Conservation (phyloP, 2,329 filamentous ascomycete species). For the Trichothecium roseum region DNA sequence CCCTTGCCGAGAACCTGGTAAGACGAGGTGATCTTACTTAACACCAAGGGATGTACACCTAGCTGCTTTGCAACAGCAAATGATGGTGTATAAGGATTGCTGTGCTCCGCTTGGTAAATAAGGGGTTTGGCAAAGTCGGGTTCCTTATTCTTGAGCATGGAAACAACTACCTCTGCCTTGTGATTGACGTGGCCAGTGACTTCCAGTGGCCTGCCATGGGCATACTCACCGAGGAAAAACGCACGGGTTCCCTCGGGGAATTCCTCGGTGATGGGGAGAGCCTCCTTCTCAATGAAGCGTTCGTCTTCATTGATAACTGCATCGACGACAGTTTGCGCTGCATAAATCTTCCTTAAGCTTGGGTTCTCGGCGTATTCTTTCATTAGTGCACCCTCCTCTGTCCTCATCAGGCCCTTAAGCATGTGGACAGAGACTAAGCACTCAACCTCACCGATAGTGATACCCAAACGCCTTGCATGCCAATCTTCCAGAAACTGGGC, state of each 20-base stretch:
- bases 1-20: slow-evolving; percentile 74
- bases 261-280: slow-evolving; percentile 83
- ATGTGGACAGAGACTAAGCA: slow-evolving; percentile 87
- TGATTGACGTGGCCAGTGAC: slow-evolving; percentile 64
- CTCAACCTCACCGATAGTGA: slow-evolving; percentile 78
- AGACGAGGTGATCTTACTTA: slow-evolving; percentile 93
- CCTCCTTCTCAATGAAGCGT: slow-evolving; percentile 82
- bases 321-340: slow-evolving; percentile 84
- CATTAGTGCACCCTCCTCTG: slow-evolving; percentile 77
- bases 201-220: slow-evolving; percentile 83
- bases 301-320: slow-evolving; percentile 83
- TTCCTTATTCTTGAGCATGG: slow-evolving; percentile 61
- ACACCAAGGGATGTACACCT: slow-evolving; percentile 70
- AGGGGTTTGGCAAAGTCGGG: slow-evolving; percentile 71
- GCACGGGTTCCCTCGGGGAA: slow-evolving; percentile 74
- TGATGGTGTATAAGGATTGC: slow-evolving; percentile 72
- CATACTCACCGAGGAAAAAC: slow-evolving; percentile 91
- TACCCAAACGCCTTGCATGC: slow-evolving; percentile 86
- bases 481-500: slow-evolving; percentile 71
- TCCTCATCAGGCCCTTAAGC: slow-evolving; percentile 83
- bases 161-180: slow-evolving; percentile 72
- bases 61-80: slow-evolving; percentile 80
- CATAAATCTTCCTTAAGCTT: slow-evolving; percentile 80
- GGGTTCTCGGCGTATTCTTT: slow-evolving; percentile 87
- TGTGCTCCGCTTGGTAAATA: slow-evolving; percentile 57